Base-by-base conservation (phyloP, 2,329 filamentous ascomycete genomes). In the Aspergillus pseudoviridinutans region DNA sequence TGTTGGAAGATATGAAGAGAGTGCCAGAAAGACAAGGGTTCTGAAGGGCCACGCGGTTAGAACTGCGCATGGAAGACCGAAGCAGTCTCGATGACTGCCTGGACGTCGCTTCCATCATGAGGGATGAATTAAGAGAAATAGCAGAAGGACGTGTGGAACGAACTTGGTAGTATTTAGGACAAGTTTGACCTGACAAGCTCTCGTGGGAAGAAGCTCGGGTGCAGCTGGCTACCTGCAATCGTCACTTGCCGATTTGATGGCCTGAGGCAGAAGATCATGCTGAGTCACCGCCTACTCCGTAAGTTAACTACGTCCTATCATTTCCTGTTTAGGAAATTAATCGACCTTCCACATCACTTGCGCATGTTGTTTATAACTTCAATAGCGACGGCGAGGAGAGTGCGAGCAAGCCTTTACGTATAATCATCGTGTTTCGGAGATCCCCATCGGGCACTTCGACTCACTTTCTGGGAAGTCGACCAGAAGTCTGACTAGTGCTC, bases 91-190 rank as follows among this genome's bases (percentile, higher is more conserved):
- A 64, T 14, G 70, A 64, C 61, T 72, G 71, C 60, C 69, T 70
- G 59, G 71, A 71, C 60, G 68, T 66, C 56, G 70, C 66, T 65
- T 76, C 73, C 74, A 76, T 77, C 25, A 51, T 71, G 62, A 10
- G 27, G 27, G 58, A 46, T 14, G 2, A n/a, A 49, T 42, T 28
- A 17, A 22, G 12, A 25, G 22, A 42, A 51, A 52, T 35, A 20
- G 25, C 4, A 17, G 25, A 47, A 49, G 52, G 52, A 44, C 27
- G 35, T 49, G 27, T 50, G 44, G 46, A 27, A 51, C 50, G 49
- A 38, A 51, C 56, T 50, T 60, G 58, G 49, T 57, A 53, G 50
- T 58, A 27, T 52, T 24, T 14, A 14, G 44, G 24, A 7, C 51
- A 53, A 55, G 42, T 59, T 38, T 58, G 12, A 57, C 20, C 41